These are phyloP conservation scores for Apocynum venetum DNA, from an alignment of 257 asterid species.

Conservation along the genomic window DNA sequence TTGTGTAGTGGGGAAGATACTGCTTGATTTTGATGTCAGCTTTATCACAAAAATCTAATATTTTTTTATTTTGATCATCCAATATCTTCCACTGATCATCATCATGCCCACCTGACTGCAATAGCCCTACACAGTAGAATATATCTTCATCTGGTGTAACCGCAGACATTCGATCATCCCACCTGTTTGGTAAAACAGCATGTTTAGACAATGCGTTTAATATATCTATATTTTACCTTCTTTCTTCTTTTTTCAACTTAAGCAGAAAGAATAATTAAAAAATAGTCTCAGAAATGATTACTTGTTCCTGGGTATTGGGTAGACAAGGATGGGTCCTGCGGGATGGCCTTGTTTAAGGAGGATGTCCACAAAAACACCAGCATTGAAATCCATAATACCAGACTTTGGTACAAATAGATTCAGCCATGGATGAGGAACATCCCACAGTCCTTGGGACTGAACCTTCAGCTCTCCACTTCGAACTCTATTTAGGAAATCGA, in stretches of 20 bases:
- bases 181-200: slow-evolving; percentile 16
- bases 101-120: slow-evolving; percentile 19
- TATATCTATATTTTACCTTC: too few species aligned
- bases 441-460: slow-evolving; percentile 30
- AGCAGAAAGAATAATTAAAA: neutral
- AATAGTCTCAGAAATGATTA: slow-evolving; percentile 10
- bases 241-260: neutral
- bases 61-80: slow-evolving; percentile 29
- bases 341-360: slow-evolving; percentile 41
- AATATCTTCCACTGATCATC: slow-evolving; percentile 17
- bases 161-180: slow-evolving; percentile 40
- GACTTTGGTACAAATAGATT: slow-evolving; percentile 74
- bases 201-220: neutral
- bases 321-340: slow-evolving; percentile 65
- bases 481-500: slow-evolving; percentile 59
- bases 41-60: slow-evolving; percentile 27
- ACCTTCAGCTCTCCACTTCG: slow-evolving; percentile 39
- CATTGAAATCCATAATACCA: slow-evolving; percentile 43
- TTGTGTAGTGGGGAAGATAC: slow-evolving; percentile 35
- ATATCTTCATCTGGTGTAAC: slow-evolving; percentile 32
- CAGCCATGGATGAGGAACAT: slow-evolving; percentile 79
- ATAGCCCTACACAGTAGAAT: slow-evolving; percentile 33
- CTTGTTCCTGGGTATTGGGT: slow-evolving; percentile 53
- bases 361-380: slow-evolving; percentile 53
- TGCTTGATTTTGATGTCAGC: slow-evolving; percentile 29